Percentiles rank a stretch among this genome's conserved stretches.
These are phyloP conservation scores for Eucalyptus cladocalyx DNA, from an alignment of 345 rosid species.

Conservation along the genomic window DNA sequence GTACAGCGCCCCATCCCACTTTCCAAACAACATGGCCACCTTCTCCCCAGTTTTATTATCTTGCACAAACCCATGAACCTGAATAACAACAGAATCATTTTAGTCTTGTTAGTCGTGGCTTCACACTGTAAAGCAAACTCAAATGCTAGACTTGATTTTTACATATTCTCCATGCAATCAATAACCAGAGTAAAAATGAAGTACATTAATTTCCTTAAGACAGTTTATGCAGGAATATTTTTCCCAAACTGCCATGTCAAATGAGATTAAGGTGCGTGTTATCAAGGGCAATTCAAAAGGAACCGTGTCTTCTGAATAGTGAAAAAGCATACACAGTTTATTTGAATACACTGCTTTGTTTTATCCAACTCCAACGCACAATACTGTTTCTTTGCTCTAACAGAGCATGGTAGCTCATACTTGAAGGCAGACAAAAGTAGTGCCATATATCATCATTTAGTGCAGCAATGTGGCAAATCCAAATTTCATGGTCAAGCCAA, in stretches of 20 bases:
- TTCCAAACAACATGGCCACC: conserved; percentile 90
- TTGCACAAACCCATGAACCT: conserved; percentile 99
- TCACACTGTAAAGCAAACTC: background rate
- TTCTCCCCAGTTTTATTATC: conserved; percentile 93
- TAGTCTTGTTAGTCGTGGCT: background rate
- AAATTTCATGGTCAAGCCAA: background rate
- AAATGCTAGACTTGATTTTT: background rate
- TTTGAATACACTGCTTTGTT: background rate
- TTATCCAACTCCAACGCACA: background rate
- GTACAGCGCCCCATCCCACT: conserved; percentile 99
- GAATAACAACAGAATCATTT: background rate
- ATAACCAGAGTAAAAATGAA: background rate
- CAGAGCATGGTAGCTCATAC: background rate
- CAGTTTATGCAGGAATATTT: background rate
- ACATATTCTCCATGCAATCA: background rate
- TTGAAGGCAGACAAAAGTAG: background rate
- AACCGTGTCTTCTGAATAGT: background rate
- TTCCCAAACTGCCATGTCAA: background rate
- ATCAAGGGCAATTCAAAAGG: background rate
- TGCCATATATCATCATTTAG: background rate
- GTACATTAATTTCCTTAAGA: background rate
- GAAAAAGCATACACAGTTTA: background rate
- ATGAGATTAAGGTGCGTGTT: background rate
- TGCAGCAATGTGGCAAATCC: background rate
- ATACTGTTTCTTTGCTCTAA: background rate